Percentiles rank a stretch among this genome's conserved stretches.
Conservation (phyloP, 257 asterid species). For the Voacanga thouarsii region DNA sequence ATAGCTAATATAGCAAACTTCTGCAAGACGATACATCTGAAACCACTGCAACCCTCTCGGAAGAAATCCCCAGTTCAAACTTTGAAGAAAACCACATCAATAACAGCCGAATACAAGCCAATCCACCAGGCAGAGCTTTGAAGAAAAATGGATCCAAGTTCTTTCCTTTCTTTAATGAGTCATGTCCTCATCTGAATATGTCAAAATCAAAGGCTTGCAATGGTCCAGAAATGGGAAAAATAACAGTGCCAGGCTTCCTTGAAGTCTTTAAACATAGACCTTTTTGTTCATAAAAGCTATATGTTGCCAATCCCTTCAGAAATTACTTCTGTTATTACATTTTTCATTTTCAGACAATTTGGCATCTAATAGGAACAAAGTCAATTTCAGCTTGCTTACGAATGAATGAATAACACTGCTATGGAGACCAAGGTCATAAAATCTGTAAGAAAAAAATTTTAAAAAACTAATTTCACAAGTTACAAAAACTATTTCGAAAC, state of each 20-base stretch:
- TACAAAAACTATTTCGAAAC: slow-evolving; percentile 35
- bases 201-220: background rate
- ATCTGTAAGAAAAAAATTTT: slow-evolving; percentile 14
- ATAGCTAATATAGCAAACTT: background rate
- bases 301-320: background rate
- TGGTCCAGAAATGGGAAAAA: background rate
- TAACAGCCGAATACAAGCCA: background rate
- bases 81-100: background rate
- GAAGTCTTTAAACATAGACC: background rate
- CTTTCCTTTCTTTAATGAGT: background rate
- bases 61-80: background rate
- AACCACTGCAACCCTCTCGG: background rate
- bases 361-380: background rate
- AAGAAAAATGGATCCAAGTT: background rate
- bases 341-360: background rate
- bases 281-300: background rate
- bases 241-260: background rate
- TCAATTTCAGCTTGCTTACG: background rate
- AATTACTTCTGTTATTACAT: background rate
- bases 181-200: background rate
- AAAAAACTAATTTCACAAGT: slow-evolving; percentile 30
- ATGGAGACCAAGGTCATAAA: slow-evolving; percentile 9
- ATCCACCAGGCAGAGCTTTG: background rate
- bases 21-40: background rate
- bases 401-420: background rate